Percentiles rank a stretch among this genome's conserved stretches.
Evolutionary conservation across 2,329 filamentous ascomycete genomes (phyloP).

Genomic region (Verticillium klebahnii): DNA sequence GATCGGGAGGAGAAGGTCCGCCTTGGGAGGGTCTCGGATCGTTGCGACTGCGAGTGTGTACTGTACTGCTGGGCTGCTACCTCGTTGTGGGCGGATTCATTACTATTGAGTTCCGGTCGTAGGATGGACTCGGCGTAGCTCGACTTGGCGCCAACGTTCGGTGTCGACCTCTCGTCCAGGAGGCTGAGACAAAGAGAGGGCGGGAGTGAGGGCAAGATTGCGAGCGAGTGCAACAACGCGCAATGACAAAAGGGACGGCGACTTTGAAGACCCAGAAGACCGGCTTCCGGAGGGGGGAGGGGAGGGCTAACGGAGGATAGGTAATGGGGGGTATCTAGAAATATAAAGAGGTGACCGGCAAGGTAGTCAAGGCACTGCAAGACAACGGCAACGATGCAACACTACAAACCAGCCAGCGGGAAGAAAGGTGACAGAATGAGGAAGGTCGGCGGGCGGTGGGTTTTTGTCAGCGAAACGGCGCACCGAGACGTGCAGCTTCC

Average conservation of each 20-base stretch:
- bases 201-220: background rate
- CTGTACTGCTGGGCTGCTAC: background rate
- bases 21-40: background rate
- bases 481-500: background rate
- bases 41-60: background rate
- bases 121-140: background rate
- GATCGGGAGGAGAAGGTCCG: background rate
- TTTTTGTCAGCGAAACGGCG: constrained; percentile 3
- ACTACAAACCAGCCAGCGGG: background rate
- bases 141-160: background rate
- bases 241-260: background rate
- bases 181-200: background rate
- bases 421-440: constrained; percentile 1
- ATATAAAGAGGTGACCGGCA: background rate
- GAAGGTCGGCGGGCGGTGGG: constrained; percentile 3
- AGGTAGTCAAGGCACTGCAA: background rate
- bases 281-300: constrained; percentile 9
- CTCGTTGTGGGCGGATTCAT: background rate
- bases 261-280: constrained; percentile 10
- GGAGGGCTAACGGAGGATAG: background rate
- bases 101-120: constrained; percentile 1
- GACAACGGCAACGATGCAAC: background rate
- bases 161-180: background rate
- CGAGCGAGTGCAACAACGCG: background rate
- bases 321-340: background rate